These are phyloP conservation scores for Suaeda aralocaspica DNA, from an alignment of 148 eudicot species.

Conservation along the genomic window DNA sequence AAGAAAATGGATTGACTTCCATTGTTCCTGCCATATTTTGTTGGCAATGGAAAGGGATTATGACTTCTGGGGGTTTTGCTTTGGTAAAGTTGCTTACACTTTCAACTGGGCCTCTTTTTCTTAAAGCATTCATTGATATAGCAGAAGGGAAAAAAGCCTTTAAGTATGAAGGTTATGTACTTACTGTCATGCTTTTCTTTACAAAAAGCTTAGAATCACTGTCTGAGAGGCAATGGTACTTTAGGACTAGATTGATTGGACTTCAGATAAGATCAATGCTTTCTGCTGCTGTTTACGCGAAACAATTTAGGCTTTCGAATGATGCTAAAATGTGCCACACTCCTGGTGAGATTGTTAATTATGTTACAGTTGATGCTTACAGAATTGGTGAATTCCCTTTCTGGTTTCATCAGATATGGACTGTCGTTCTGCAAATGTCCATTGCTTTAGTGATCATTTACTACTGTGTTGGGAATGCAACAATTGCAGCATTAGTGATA, in stretches of 20 bases:
- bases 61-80: slow-evolving; percentile 46
- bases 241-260: slow-evolving; percentile 46
- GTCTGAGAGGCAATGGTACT: slow-evolving; percentile 55
- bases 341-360: slow-evolving; percentile 53
- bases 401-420: slow-evolving; percentile 63
- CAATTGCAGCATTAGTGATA: slow-evolving; percentile 37
- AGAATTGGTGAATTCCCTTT: slow-evolving; percentile 56
- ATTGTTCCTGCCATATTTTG: slow-evolving; percentile 32
- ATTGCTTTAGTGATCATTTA: slow-evolving; percentile 35
- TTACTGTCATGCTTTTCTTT: slow-evolving; percentile 30
- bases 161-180: slow-evolving; percentile 37
- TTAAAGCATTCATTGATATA: slow-evolving; percentile 40
- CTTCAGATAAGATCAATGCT: slow-evolving; percentile 49
- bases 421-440: slow-evolving; percentile 43
- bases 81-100: slow-evolving; percentile 41
- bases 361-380: slow-evolving; percentile 49
- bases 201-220: slow-evolving; percentile 47
- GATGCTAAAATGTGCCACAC: slow-evolving; percentile 37
- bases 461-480: slow-evolving; percentile 34
- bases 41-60: slow-evolving; percentile 41
- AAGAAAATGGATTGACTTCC: slow-evolving; percentile 23
- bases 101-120: slow-evolving; percentile 47
- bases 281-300: slow-evolving; percentile 49
- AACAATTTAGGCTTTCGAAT: slow-evolving; percentile 45
- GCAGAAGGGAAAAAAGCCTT: slow-evolving; percentile 28